Percentiles rank a stretch among this genome's conserved stretches.
Evolutionary conservation across 2,329 filamentous ascomycete genomes (phyloP).

Genomic region (Blumeria hordei): DNA sequence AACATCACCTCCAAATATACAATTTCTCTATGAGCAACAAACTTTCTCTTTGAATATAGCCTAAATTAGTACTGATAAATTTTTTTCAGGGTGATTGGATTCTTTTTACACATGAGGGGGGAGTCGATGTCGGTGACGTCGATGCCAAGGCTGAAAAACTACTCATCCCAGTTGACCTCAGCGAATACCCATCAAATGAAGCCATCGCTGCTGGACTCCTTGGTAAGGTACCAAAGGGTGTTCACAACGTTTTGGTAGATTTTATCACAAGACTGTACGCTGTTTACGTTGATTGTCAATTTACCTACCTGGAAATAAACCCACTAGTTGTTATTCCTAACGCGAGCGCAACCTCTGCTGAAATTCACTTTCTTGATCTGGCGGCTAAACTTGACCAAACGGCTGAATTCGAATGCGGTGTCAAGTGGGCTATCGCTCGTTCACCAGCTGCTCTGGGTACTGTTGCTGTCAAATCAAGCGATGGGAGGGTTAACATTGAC

Average conservation of each 20-base stretch:
- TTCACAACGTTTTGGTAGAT: slow-evolving; percentile 96
- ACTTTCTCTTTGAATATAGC: neutral
- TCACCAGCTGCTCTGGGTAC: slow-evolving; percentile 73
- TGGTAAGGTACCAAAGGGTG: slow-evolving; percentile 78
- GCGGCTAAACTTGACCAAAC: slow-evolving; percentile 98
- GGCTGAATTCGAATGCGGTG: slow-evolving; percentile 96
- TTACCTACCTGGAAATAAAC: slow-evolving; percentile 99
- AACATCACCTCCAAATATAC: too few species aligned
- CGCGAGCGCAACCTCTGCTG: slow-evolving; percentile 68
- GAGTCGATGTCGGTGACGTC: slow-evolving; percentile 98
- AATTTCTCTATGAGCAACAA: too few species aligned
- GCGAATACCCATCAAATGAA: slow-evolving; percentile 86
- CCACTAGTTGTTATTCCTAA: slow-evolving; percentile 95
- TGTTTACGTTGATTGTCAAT: slow-evolving; percentile 98
- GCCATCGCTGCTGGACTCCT: slow-evolving; percentile 67
- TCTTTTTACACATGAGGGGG: slow-evolving; percentile 97
- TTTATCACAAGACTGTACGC: slow-evolving; percentile 97
- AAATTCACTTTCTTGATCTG: slow-evolving; percentile 93
- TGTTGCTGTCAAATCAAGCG: slow-evolving; percentile 35
- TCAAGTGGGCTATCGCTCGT: slow-evolving; percentile 94
- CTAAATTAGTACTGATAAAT: neutral
- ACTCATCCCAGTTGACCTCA: slow-evolving; percentile 83
- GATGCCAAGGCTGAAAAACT: slow-evolving; percentile 98
- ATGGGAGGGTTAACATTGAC: slow-evolving; percentile 73
- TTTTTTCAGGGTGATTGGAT: slow-evolving; percentile 78